These are phyloP conservation scores for barley (Hordeum vulgare) DNA, from an alignment of 176 grass and related monocot genomes.

Conservation along the genomic window DNA sequence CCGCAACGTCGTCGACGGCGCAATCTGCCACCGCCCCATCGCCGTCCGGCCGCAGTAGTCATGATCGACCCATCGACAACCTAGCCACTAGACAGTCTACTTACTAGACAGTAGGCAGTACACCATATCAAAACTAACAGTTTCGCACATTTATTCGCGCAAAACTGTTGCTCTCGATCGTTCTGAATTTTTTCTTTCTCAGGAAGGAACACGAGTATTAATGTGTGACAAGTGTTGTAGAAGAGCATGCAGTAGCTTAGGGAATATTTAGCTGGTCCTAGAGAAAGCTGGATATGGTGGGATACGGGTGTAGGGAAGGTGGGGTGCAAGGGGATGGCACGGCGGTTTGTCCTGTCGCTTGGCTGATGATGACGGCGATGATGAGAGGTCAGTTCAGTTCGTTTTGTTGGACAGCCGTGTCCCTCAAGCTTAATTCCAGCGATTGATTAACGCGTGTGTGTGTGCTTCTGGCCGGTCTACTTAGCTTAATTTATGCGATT, in stretches of 20 bases:
- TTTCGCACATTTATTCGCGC: constrained; percentile 42
- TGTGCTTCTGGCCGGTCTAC: not conserved
- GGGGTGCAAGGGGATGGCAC: constrained; percentile 47
- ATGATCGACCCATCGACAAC: not conserved
- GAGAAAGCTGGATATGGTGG: constrained; percentile 43
- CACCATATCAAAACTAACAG: constrained; percentile 9
- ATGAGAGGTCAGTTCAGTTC: constrained; percentile 20
- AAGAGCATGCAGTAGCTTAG: not conserved
- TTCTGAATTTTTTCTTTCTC: not conserved
- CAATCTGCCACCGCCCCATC: constrained; percentile 46
- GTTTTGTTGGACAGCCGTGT: constrained; percentile 18
- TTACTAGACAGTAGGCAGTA: not conserved
- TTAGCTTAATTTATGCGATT: constrained; percentile 14
- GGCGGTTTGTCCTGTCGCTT: constrained; percentile 32
- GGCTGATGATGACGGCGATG: constrained; percentile 24
- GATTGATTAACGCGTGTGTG: constrained; percentile 24
- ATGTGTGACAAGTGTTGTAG: not conserved
- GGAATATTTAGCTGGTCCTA: constrained; percentile 39
- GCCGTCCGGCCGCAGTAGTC: constrained; percentile 51
- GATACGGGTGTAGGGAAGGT: constrained; percentile 53
- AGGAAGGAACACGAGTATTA: not conserved
- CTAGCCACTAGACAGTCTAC: not conserved
- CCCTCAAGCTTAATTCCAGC: constrained; percentile 15
- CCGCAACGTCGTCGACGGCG: not conserved
- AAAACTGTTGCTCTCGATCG: constrained; percentile 14